Percentiles rank a stretch among this genome's conserved stretches.
phyloP scores from a whole-genome alignment of 305 asterid genomes.

The Ruellia speciosa region DNA sequence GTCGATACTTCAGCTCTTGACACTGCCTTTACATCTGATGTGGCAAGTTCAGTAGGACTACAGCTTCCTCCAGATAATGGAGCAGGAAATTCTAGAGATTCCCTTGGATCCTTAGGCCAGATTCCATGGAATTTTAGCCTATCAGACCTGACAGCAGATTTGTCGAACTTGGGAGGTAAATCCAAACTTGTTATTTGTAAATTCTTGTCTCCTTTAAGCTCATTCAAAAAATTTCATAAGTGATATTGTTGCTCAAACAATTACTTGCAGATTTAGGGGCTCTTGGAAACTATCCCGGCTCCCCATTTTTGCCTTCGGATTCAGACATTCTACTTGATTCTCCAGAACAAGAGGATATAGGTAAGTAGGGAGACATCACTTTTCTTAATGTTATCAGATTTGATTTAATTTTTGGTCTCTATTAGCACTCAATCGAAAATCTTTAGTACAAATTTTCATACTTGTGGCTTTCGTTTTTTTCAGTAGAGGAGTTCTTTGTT shows the following conservation, averaged over 20 bases:
- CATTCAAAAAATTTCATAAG: background rate
- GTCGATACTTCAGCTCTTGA: slow-evolving; percentile 58
- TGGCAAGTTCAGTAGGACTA: slow-evolving; percentile 47
- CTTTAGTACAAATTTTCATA: background rate
- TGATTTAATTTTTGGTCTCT: background rate
- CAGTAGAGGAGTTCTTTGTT: slow-evolving; percentile 74
- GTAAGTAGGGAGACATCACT: slow-evolving; percentile 26
- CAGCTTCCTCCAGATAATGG: slow-evolving; percentile 64
- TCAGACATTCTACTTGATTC: slow-evolving; percentile 72
- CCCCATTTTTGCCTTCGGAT: slow-evolving; percentile 69
- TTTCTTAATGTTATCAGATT: slow-evolving; percentile 1
- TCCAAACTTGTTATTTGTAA: background rate
- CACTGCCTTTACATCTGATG: slow-evolving; percentile 63
- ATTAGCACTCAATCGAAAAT: background rate
- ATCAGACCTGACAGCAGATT: slow-evolving; percentile 64
- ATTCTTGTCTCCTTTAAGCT: background rate
- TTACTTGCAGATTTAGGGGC: slow-evolving; percentile 60
- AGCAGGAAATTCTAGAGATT: slow-evolving; percentile 54
- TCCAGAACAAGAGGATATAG: slow-evolving; percentile 59
- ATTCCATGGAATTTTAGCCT: slow-evolving; percentile 73
- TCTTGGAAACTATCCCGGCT: slow-evolving; percentile 61
- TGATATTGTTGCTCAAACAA: background rate
- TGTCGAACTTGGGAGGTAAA: slow-evolving; percentile 64
- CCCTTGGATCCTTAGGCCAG: slow-evolving; percentile 52
- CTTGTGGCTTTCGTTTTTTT: slow-evolving; percentile 22